These are phyloP conservation scores for Boletus albobrunnescens DNA, from an alignment of 1,284 basidiomycete genomes.

Conservation along the genomic window DNA sequence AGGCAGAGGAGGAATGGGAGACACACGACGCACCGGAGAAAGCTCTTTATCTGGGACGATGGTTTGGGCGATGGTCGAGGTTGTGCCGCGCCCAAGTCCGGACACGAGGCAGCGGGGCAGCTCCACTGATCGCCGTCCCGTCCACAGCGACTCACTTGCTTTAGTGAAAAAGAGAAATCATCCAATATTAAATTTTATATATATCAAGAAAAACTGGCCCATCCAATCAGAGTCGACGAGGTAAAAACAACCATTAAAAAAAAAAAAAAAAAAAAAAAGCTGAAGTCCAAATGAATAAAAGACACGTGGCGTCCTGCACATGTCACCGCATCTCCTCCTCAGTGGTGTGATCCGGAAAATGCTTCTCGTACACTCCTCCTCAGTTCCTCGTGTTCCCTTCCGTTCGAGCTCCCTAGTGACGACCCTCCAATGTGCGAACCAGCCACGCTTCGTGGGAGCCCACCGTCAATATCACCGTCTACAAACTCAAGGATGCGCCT, in stretches of 20 bases:
- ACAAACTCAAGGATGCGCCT: constrained; percentile 83
- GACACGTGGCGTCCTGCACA: background rate
- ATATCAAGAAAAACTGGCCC: constrained; percentile 11
- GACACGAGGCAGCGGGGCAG: constrained; percentile 27
- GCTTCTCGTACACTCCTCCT: constrained; percentile 76
- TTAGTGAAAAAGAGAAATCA: too few relatives aligned
- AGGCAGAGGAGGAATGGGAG: background rate
- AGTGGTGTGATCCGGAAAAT: constrained; percentile 56
- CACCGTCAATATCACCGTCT: constrained; percentile 62
- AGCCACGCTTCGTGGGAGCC: constrained; percentile 55
- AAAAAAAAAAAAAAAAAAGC: background rate
- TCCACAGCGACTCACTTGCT: too few relatives aligned
- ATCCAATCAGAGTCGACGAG: background rate
- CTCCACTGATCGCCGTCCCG: background rate
- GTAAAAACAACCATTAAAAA: constrained; percentile 19
- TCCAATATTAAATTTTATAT: background rate
- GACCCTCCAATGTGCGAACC: constrained; percentile 64
- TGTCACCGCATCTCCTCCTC: background rate
- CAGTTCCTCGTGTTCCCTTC: constrained; percentile 70
- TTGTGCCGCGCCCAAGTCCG: constrained; percentile 3
- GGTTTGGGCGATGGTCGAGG: too few relatives aligned
- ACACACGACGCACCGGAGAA: constrained; percentile 13
- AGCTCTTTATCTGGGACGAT: constrained; percentile 20
- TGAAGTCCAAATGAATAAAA: background rate
- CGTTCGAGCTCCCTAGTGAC: constrained; percentile 53